Evolutionary conservation across 179 eudicot genomes (phyloP), one percentile per base, ranked within the genome.

Genomic region (Carnegiea gigantea): DNA sequence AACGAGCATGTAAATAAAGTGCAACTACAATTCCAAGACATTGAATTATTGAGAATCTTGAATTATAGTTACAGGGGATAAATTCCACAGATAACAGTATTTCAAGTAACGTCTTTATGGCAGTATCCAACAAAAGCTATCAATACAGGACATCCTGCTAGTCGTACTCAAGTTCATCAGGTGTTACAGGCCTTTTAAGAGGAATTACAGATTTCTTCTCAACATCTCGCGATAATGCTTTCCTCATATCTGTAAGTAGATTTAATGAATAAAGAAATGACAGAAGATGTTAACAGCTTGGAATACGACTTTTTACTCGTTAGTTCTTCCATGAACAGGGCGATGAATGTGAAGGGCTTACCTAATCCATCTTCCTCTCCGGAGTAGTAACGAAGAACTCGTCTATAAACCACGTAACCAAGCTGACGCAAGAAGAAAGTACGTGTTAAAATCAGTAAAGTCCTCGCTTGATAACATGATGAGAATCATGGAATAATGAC

Each of bases 341-440:
- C 3, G 18, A 33, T 36, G 73, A 30, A 36, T 14, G 46, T 13
- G 23, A 70, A 40, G 73, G 38, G 49, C 20, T 76, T 88, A 91
- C 98, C 98, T 87, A 95, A 87, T 43, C 98, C 99, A 88, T 94
- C 99, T 86, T 95, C 99, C 89, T 95, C 99, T 57, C 98, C 99
- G 21, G 99, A 95, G 85, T 95, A 95, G 87, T 95, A 95, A 6
- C 95, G 99, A 75, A 94, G 88, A 20, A 93, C 99, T 70, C 97
- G 89, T 82, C 99, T 91, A 83, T 95, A 95, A 73, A 95, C 92
- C 77, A 95, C 86, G 62, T 95, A 95, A 59, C 88, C 98, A 70
- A 95, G 94, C 98, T 95, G 98, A 82, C 64, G 83, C 79, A 84
- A 70, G 46, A 68, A 14, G 53, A 57, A 26, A 65, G 28, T 7